phyloP scores from a whole-genome alignment of 495 filamentous ascomycete genomes.

The Aspergillus bertholletiae region DNA sequence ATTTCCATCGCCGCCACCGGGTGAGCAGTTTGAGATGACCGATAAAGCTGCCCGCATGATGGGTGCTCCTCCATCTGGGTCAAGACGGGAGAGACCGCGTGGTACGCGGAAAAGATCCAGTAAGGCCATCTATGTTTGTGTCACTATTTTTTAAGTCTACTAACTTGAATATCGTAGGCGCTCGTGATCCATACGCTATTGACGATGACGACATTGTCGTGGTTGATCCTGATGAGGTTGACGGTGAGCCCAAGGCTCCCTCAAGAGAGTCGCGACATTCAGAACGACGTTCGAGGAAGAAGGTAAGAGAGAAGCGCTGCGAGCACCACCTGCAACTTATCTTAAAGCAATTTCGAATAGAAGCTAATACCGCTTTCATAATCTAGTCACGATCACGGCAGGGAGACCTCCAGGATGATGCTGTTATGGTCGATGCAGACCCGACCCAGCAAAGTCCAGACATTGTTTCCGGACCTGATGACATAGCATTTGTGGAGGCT shows the following conservation, averaged over 20 bases:
- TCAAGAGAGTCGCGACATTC: conserved; percentile 32
- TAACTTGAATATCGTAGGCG: conserved; percentile 21
- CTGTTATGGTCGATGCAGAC: conserved; percentile 46
- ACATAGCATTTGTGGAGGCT: conserved; percentile 72
- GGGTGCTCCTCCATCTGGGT: conserved; percentile 42
- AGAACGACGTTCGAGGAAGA: conserved; percentile 35
- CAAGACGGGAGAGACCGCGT: conserved; percentile 32
- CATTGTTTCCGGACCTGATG: conserved; percentile 51
- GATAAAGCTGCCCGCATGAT: conserved; percentile 60
- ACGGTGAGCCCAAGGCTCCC: conserved; percentile 36
- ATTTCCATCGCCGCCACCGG: conserved; percentile 52
- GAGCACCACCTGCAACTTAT: no score
- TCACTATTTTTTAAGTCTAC: not conserved
- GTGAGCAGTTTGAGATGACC: conserved; percentile 43
- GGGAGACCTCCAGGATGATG: conserved; percentile 38
- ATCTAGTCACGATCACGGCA: conserved; percentile 25
- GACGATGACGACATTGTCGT: conserved; percentile 59
- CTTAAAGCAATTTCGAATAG: not conserved
- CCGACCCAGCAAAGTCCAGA: conserved; percentile 33
- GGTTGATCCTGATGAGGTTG: conserved; percentile 46
- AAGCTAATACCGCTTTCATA: not conserved
- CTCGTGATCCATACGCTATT: conserved; percentile 56
- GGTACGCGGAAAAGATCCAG: conserved; percentile 37
- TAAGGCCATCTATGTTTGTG: conserved; percentile 17
- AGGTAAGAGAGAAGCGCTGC: conserved; percentile 25